Evolutionary conservation across 371 early-diverging fungal species (phyloP).

Genomic region (Haplosporangium sp.): DNA sequence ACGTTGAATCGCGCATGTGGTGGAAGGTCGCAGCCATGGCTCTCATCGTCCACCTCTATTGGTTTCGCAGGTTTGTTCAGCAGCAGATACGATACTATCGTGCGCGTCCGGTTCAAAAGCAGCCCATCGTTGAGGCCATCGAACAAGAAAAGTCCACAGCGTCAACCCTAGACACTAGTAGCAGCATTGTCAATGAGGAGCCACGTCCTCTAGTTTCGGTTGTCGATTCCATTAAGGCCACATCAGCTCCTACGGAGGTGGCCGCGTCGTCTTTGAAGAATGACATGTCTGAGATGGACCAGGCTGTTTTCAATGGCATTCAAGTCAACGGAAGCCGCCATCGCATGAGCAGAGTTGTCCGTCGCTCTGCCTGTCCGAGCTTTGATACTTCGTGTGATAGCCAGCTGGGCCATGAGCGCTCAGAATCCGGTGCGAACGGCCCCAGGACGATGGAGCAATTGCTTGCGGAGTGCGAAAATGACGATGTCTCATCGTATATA

Average conservation of each 20-base stretch:
- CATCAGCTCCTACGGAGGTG: neutral
- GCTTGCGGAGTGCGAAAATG: conserved; percentile 29
- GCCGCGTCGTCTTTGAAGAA: conserved; percentile 4
- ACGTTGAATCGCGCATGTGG: conserved; percentile 36
- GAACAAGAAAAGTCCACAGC: no score
- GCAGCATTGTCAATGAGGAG: no score
- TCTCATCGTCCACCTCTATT: conserved; percentile 37
- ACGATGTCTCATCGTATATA: conserved; percentile 18
- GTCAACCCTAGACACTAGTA: no score
- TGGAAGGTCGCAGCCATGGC: conserved; percentile 42
- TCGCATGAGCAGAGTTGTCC: conserved; percentile 1
- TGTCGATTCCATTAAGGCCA: neutral
- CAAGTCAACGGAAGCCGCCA: conserved; percentile 24
- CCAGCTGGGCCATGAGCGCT: neutral
- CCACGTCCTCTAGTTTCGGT: no score
- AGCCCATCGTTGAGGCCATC: neutral
- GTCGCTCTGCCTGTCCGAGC: conserved; percentile 5
- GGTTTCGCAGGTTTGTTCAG: conserved; percentile 47
- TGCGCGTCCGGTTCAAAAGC: conserved; percentile 6
- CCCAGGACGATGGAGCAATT: conserved; percentile 35
- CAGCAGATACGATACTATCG: conserved; percentile 36
- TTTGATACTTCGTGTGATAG: conserved; percentile 6
- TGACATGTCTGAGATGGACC: conserved; percentile 12
- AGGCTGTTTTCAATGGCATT: conserved; percentile 6
- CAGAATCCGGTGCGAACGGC: neutral